These are phyloP conservation scores for Elsinoe perseae DNA, from an alignment of 2,329 filamentous ascomycete genomes.

Conservation along the genomic window DNA sequence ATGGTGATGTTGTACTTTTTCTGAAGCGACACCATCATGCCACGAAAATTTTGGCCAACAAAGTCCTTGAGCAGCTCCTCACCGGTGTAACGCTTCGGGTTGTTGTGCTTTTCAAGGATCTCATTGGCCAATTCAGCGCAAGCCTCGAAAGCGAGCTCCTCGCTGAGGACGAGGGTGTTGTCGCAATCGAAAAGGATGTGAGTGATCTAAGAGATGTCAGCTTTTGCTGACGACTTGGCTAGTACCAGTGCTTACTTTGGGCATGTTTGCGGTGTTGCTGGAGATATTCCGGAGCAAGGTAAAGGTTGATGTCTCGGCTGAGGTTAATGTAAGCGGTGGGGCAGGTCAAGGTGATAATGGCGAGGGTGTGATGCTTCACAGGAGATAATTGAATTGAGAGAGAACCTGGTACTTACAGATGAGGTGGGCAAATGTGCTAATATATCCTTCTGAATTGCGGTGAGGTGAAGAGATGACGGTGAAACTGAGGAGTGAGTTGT, in stretches of 20 bases:
- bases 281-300: background rate
- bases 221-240: background rate
- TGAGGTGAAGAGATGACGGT: constrained; percentile 6
- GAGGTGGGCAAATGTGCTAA: background rate
- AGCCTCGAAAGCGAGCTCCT: constrained; percentile 84
- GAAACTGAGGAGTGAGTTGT: constrained; percentile 6
- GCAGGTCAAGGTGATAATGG: constrained; percentile 9
- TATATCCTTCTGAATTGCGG: background rate
- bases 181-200: constrained; percentile 53
- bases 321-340: background rate
- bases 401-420: background rate
- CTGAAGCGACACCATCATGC: constrained; percentile 74
- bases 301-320: background rate
- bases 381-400: background rate
- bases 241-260: constrained; percentile 12
- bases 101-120: constrained; percentile 61
- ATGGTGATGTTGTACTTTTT: constrained; percentile 68
- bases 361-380: background rate
- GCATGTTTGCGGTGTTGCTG: constrained; percentile 3
- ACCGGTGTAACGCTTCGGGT: constrained; percentile 66
- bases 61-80: constrained; percentile 75
- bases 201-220: constrained; percentile 30
- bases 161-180: constrained; percentile 90
- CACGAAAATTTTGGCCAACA: constrained; percentile 89
- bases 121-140: constrained; percentile 84